phyloP scores from a whole-genome alignment of 352 stramenopile genomes.

The Pythium chondricola region DNA sequence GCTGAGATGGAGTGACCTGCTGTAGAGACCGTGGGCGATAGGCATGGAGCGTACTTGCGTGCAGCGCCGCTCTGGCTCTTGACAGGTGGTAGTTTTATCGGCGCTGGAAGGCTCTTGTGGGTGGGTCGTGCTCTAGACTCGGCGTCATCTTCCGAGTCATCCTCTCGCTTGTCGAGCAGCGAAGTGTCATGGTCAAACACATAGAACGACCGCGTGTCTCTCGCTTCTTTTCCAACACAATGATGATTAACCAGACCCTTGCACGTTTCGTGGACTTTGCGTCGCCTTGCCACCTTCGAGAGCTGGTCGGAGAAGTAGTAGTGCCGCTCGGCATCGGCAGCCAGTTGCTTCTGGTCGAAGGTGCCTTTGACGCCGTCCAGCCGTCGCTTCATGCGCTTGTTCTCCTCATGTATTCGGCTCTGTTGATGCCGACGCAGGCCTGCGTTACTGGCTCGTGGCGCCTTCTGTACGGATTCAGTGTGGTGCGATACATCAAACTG shows the following conservation, averaged over 20 bases:
- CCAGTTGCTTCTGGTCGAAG: conserved; percentile 44
- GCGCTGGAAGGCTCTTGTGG: background rate
- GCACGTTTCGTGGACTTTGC: conserved; percentile 37
- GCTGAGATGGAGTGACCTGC: conserved; percentile 41
- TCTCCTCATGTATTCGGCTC: conserved; percentile 41
- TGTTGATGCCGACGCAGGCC: conserved; percentile 26
- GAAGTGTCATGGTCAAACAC: conserved; percentile 9
- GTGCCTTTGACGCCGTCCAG: conserved; percentile 32
- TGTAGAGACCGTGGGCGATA: conserved; percentile 29
- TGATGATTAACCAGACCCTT: conserved; percentile 8
- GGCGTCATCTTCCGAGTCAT: background rate
- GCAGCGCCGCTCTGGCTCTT: too few relatives aligned
- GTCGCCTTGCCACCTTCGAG: conserved; percentile 38
- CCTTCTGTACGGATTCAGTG: conserved; percentile 30
- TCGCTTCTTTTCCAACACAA: background rate
- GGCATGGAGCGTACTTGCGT: conserved; percentile 5
- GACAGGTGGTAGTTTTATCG: conserved; percentile 6
- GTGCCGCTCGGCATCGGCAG: conserved; percentile 33
- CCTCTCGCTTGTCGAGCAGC: background rate
- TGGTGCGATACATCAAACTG: conserved; percentile 61
- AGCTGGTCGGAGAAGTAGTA: conserved; percentile 50
- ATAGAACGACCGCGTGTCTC: conserved; percentile 6
- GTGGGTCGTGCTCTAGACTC: background rate
- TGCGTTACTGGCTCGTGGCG: conserved; percentile 30
- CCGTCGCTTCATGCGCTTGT: conserved; percentile 34